Conservation (phyloP, 78 protist genomes). For the Monosiga brevicollis region DNA sequence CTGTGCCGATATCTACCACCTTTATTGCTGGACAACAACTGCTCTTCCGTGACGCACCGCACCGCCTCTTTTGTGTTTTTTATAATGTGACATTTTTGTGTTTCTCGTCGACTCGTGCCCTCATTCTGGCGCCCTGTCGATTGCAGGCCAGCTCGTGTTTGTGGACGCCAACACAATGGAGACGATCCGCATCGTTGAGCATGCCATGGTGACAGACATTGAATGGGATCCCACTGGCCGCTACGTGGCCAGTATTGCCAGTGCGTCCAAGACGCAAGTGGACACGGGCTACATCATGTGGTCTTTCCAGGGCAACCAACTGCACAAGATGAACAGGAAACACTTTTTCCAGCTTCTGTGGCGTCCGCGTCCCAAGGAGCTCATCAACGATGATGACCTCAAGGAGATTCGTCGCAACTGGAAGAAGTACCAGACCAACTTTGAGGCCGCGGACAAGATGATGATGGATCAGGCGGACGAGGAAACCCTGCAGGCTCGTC, state of each 20-base stretch:
- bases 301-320: constrained; percentile 38
- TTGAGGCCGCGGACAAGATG: not conserved
- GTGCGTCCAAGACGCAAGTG: constrained; percentile 27
- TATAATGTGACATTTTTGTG: not conserved
- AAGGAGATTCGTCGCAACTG: not conserved
- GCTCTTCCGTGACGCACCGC: too few relatives aligned
- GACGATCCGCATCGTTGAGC: constrained; percentile 47
- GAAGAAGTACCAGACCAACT: not conserved
- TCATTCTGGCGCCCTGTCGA: not conserved
- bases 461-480: not conserved
- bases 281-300: constrained; percentile 75
- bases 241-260: constrained; percentile 46
- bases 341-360: constrained; percentile 66
- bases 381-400: constrained; percentile 13
- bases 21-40: too few relatives aligned
- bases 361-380: constrained; percentile 69
- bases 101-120: not conserved
- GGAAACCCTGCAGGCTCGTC: not conserved
- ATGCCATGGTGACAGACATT: constrained; percentile 42
- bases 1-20: too few relatives aligned
- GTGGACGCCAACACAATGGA: constrained; percentile 31
- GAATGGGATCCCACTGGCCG: constrained; percentile 88
- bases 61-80: too few relatives aligned
- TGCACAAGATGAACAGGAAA: constrained; percentile 31
- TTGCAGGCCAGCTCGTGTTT: constrained; percentile 40